These are phyloP conservation scores for Solanum paucissectum DNA, from an alignment of 257 asterid genomes.

Conservation along the genomic window DNA sequence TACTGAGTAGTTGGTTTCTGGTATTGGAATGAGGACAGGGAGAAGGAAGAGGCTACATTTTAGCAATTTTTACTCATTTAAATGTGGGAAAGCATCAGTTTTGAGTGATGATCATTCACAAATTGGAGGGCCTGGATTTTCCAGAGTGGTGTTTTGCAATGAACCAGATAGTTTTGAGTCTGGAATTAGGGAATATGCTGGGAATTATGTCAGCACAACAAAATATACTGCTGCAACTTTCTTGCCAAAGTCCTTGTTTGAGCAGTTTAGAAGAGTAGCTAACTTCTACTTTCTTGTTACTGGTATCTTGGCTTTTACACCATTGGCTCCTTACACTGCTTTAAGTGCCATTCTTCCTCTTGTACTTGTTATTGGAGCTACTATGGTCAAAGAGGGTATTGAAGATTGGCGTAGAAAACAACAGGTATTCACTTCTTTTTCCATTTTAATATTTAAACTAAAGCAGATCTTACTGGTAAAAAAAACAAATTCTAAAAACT, in stretches of 20 bases:
- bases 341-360: constrained; percentile 63
- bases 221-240: constrained; percentile 78
- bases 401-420: constrained; percentile 71
- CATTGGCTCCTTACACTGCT: constrained; percentile 62
- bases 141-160: constrained; percentile 73
- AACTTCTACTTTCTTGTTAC: constrained; percentile 74
- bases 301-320: constrained; percentile 65
- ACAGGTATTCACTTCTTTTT: constrained; percentile 36
- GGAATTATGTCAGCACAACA: constrained; percentile 66
- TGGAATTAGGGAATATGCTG: constrained; percentile 25
- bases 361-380: constrained; percentile 57
- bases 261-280: constrained; percentile 94
- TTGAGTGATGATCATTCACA: constrained; percentile 48
- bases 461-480: neutral
- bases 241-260: constrained; percentile 81
- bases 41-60: constrained; percentile 47
- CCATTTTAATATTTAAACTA: neutral
- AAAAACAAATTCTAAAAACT: neutral
- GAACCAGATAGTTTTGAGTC: constrained; percentile 46
- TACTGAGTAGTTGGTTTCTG: neutral
- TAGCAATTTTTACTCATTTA: constrained; percentile 74
- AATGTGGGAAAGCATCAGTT: constrained; percentile 37
- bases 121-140: constrained; percentile 86
- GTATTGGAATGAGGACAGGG: constrained; percentile 21
- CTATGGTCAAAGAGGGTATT: constrained; percentile 75